Percentiles rank a stretch among this genome's conserved stretches.
Evolutionary conservation across 768 basidiomycete species (phyloP).

Genomic region (Suillus clintonianus): DNA sequence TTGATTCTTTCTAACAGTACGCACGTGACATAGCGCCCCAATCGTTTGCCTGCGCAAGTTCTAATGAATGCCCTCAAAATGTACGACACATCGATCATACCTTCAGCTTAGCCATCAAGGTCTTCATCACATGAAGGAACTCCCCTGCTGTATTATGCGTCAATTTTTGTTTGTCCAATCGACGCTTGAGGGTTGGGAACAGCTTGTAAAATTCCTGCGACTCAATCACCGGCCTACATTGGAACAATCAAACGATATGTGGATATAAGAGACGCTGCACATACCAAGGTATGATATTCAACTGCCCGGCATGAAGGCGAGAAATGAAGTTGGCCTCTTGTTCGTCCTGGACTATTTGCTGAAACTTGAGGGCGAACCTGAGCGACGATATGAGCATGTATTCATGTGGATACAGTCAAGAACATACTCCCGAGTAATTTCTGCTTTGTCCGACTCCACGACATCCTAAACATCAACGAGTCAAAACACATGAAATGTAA

Average conservation of each 20-base stretch:
- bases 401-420: not conserved
- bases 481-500: not conserved
- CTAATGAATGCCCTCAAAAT: not conserved
- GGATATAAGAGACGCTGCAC: not conserved
- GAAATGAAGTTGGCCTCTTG: conserved; percentile 65
- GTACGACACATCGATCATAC: conserved; percentile 25
- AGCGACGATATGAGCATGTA: not conserved
- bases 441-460: conserved; percentile 58
- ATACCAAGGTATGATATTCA: conserved; percentile 62
- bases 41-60: conserved; percentile 50
- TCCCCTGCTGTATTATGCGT: conserved; percentile 54
- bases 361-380: conserved; percentile 59
- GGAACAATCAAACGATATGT: not conserved
- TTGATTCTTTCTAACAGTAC: conserved; percentile 14
- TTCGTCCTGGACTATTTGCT: conserved; percentile 61
- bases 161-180: conserved; percentile 47
- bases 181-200: conserved; percentile 47
- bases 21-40: conserved; percentile 66
- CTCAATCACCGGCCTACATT: conserved; percentile 54
- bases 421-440: conserved; percentile 59
- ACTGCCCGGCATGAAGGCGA: conserved; percentile 53
- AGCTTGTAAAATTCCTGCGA: conserved; percentile 59
- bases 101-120: conserved; percentile 69
- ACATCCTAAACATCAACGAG: conserved; percentile 47
- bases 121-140: conserved; percentile 60